phyloP scores from a whole-genome alignment of 2,329 filamentous ascomycete genomes.

The Fusarium caatingaense region DNA sequence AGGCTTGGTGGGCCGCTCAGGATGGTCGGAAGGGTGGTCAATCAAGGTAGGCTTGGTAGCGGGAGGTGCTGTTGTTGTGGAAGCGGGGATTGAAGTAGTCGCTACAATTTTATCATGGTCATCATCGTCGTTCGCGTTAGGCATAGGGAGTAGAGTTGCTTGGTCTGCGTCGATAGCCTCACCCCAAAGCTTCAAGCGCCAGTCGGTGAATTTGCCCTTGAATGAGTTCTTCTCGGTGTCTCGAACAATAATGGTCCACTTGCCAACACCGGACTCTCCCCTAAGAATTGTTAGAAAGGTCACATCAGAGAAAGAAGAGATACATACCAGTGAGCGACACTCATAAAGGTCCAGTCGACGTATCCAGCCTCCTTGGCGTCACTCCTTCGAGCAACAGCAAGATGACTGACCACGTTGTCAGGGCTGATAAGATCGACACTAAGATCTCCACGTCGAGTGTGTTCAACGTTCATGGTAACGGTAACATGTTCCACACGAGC shows the following conservation, averaged over 20 bases:
- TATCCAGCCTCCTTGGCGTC: conserved; percentile 80
- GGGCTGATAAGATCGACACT: conserved; percentile 93
- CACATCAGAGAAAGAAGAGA: rapidly evolving
- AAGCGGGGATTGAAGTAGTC: conserved; percentile 64
- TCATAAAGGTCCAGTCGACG: conserved; percentile 98
- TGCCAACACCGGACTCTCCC: conserved; percentile 89
- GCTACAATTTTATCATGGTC: conserved; percentile 77
- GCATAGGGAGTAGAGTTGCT: conserved; percentile 81
- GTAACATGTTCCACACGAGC: conserved; percentile 93
- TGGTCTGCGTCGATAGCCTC: conserved; percentile 82
- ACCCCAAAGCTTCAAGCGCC: conserved; percentile 94
- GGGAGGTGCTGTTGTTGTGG: conserved; percentile 68
- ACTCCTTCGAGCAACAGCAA: conserved; percentile 78
- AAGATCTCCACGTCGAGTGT: conserved; percentile 87
- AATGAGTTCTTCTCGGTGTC: conserved; percentile 83
- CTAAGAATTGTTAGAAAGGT: conserved; percentile 58
- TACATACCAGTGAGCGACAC: conserved; percentile 89
- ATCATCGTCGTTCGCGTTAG: conserved; percentile 83
- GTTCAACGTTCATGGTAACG: conserved; percentile 95
- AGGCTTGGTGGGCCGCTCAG: conserved; percentile 70
- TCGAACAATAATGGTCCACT: conserved; percentile 91
- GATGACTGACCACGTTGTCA: conserved; percentile 81
- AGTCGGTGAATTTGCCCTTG: conserved; percentile 85
- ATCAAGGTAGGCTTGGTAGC: conserved; percentile 58
- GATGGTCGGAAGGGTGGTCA: conserved; percentile 69